Evolutionary conservation across 345 rosid species (phyloP), one percentile per base, ranked within the genome.

Genomic region (Eucalyptus marginata): DNA sequence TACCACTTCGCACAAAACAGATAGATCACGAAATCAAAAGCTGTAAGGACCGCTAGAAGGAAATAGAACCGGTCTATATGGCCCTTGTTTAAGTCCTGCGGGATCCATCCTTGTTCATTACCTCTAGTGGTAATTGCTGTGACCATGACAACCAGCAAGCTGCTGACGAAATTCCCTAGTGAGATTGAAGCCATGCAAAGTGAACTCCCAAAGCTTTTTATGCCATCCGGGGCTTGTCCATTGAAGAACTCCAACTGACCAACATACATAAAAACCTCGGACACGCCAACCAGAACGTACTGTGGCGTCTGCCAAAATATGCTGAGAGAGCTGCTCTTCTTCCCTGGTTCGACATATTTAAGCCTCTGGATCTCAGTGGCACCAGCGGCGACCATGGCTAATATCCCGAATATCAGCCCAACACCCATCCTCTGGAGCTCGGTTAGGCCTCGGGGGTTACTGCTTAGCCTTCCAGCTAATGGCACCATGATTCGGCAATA

Each of bases 121-220:
- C 94, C 98, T 90, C 89, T 94, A 2, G 96, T 89, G 1, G 99
- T 95, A 64, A 96, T 89, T 22, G 58, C 90, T 96, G 94, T 97
- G 8, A 97, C 98, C 91, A 95, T 89, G 89, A 89, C 90, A 27
- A 97, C 96, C 89, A 97, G 88, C 92, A 96, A 80, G 91, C 98
- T 97, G 80, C 99, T 96, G 10, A 94, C 96, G 43, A 94, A 97
- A 87, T 97, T 97, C 25, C 99, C 99, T n/a, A 97, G 92, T 12
- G 99, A 97, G 49, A 96, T 97, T 4, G 99, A 97, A 27, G 99
- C 99, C 99, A 97, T 97, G 89, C 99, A 96, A 33, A 96, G 96
- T 2, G 99, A 96, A 91, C 99, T 97, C 29, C 99, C 99, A 17
- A 97, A 93, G 93, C 97, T 96, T 90, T 97, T 96, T 31, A 96